These are phyloP conservation scores for Pseudogymnoascus sp. DNA, from an alignment of 2,329 filamentous ascomycete species.

Conservation along the genomic window DNA sequence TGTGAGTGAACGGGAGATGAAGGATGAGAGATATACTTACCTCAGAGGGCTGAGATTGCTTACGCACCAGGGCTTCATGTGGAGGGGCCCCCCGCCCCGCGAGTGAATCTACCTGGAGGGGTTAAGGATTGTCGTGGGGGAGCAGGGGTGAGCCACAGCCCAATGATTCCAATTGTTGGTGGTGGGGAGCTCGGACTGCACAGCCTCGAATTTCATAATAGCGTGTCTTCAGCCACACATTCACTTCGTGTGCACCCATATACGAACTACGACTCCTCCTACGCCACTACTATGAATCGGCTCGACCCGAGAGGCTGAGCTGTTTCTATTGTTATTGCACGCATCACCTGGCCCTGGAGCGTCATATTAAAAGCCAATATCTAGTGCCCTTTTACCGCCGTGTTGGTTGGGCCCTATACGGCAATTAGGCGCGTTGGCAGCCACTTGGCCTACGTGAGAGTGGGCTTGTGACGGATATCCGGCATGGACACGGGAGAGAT, in stretches of 20 bases:
- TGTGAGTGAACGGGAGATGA: not conserved
- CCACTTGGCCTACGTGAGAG: constrained; percentile 5
- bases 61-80: constrained; percentile 3
- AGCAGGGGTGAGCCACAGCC: not conserved
- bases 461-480: constrained; percentile 1
- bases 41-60: constrained; percentile 4
- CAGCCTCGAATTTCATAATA: constrained; percentile 1
- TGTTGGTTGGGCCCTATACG: not conserved
- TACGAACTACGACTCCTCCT: not conserved
- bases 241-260: not conserved
- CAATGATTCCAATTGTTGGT: not conserved
- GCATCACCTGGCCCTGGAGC: not conserved
- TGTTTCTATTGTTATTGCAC: constrained; percentile 3
- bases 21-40: constrained; percentile 8
- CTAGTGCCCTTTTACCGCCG: not conserved
- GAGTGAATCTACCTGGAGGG: constrained; percentile 7
- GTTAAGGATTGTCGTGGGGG: constrained; percentile 5
- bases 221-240: constrained; percentile 5
- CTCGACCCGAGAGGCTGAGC: not conserved
- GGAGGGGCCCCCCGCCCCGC: not conserved
- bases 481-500: not conserved
- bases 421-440: not conserved
- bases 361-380: not conserved
- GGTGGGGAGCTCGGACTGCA: constrained; percentile 5
- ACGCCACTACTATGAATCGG: not conserved